Conservation (phyloP, 306 rosid genomes). For the Fragaria vesca region DNA sequence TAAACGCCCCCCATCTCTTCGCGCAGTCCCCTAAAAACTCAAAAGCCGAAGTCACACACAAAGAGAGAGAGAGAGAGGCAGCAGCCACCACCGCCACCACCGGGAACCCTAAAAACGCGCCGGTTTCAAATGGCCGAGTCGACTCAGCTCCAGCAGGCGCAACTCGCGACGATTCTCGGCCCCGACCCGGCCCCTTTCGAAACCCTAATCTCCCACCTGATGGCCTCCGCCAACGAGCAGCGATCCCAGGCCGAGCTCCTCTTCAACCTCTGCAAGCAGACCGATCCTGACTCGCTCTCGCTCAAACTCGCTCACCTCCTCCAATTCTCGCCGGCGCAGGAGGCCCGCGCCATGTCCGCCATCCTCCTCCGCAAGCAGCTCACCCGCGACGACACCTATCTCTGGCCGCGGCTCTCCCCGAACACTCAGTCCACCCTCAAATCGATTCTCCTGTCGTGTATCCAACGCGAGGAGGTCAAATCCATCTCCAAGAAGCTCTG, state of each 20-base stretch:
- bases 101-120: no score
- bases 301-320: conserved; percentile 86
- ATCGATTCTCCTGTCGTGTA: conserved; percentile 66
- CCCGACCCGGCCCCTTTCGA: conserved; percentile 77
- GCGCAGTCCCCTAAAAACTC: background rate
- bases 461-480: conserved; percentile 68
- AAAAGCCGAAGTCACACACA: background rate
- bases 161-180: conserved; percentile 81
- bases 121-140: conserved; percentile 44
- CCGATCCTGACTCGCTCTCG: conserved; percentile 76
- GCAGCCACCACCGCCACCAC: background rate
- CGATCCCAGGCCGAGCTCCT: conserved; percentile 83
- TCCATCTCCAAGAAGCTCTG: conserved; percentile 81
- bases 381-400: conserved; percentile 82
- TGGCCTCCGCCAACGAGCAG: conserved; percentile 86
- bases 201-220: conserved; percentile 83
- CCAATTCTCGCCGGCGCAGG: conserved; percentile 61
- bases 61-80: background rate
- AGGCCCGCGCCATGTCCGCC: conserved; percentile 96
- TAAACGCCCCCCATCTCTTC: conserved; percentile 5
- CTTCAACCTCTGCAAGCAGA: conserved; percentile 93
- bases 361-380: conserved; percentile 93
- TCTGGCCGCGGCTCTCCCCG: conserved; percentile 76
- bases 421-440: conserved; percentile 69
- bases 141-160: conserved; percentile 79